A percentile compares a stretch with the other conserved stretches of the same genome.
phyloP scores from a whole-genome alignment of 2,329 filamentous ascomycete species.

The Trichoderma simmonsii region DNA sequence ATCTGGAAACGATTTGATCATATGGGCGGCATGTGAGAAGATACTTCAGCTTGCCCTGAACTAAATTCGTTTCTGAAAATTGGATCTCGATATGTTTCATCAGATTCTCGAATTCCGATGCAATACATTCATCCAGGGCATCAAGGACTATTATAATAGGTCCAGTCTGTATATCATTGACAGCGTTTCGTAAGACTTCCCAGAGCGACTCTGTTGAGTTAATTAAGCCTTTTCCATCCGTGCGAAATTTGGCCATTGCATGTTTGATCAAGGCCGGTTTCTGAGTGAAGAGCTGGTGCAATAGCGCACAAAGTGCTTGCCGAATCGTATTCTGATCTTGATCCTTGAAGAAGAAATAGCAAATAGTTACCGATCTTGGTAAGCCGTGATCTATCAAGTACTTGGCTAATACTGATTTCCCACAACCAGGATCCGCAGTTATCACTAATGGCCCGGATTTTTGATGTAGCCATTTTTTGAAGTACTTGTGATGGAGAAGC shows the following conservation, averaged over 20 bases:
- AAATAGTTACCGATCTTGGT: neutral
- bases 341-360: neutral
- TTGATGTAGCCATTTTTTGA: neutral
- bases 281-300: neutral
- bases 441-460: neutral
- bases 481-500: neutral
- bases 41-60: neutral
- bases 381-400: neutral
- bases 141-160: neutral
- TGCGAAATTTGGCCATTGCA: neutral
- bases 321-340: neutral
- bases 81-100: neutral
- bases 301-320: neutral
- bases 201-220: neutral
- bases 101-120: neutral
- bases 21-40: neutral
- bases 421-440: neutral
- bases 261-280: neutral
- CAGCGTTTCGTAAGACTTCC: neutral
- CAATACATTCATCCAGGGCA: neutral
- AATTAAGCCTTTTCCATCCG: neutral
- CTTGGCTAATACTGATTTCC: neutral
- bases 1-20: neutral
- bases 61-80: neutral
- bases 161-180: neutral